Percentiles rank a stretch among this genome's conserved stretches.
phyloP scores from a whole-genome alignment of 2,329 filamentous ascomycete genomes.

The Chrysoporthe deuterocubensis region DNA sequence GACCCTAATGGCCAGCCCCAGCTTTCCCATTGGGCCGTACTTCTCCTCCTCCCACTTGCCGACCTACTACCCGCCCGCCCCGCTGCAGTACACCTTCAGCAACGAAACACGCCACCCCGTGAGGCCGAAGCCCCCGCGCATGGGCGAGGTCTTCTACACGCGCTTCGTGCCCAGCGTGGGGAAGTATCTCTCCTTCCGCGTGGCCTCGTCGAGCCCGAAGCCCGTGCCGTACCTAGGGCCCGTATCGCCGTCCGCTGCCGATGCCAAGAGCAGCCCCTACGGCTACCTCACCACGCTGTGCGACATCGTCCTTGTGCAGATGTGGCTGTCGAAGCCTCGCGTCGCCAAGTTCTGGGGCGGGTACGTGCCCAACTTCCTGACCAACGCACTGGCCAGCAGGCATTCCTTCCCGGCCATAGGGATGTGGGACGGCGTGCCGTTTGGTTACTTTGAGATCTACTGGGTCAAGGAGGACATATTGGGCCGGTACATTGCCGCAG shows the following conservation, averaged over 20 bases:
- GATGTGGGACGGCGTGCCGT: slow-evolving; percentile 92
- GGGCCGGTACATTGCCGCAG: slow-evolving; percentile 69
- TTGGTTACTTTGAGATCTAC: slow-evolving; percentile 97
- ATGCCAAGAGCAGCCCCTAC: slow-evolving; percentile 33
- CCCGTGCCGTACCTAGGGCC: slow-evolving; percentile 69
- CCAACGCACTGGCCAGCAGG: slow-evolving; percentile 63
- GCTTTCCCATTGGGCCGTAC: slow-evolving; percentile 68
- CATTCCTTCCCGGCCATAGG: slow-evolving; percentile 92
- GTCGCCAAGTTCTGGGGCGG: slow-evolving; percentile 85
- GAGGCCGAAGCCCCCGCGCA: slow-evolving; percentile 83
- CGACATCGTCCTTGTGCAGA: slow-evolving; percentile 68
- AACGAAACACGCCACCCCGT: slow-evolving; percentile 82
- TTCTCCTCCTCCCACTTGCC: slow-evolving; percentile 83
- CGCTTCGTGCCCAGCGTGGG: slow-evolving; percentile 81
- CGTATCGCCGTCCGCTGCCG: slow-evolving; percentile 45
- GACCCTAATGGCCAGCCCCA: slow-evolving; percentile 39
- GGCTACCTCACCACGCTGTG: slow-evolving; percentile 49
- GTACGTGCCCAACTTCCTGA: slow-evolving; percentile 69
- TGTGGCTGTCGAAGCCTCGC: slow-evolving; percentile 87
- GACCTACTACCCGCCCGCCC: slow-evolving; percentile 86
- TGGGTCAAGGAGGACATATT: slow-evolving; percentile 94
- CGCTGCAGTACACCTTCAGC: slow-evolving; percentile 79
- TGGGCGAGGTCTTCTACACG: slow-evolving; percentile 90
- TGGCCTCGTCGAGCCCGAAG: slow-evolving; percentile 71
- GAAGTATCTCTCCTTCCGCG: slow-evolving; percentile 87